Conservation (phyloP, 345 rosid genomes). For the Eucalyptus pauciflora region DNA sequence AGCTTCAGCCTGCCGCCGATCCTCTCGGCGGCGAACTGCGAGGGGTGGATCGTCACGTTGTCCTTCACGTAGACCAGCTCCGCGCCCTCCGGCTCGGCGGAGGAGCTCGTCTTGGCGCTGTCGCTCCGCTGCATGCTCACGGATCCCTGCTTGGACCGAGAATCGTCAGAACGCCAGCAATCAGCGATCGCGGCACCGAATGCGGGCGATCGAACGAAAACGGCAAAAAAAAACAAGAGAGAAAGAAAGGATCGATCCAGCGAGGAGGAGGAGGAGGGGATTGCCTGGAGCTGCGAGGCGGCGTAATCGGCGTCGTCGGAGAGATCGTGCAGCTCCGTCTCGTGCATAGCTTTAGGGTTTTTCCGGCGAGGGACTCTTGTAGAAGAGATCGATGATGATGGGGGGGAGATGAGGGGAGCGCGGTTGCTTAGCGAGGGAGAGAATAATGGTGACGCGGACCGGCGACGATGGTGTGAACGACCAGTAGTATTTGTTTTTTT, state of each 20-base stretch:
- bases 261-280: not conserved
- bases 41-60: constrained; percentile 85
- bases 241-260: not conserved
- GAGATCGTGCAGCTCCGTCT: constrained; percentile 75
- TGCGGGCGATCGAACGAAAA: not conserved
- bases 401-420: not conserved
- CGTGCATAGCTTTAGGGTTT: constrained; percentile 37
- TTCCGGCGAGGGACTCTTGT: not conserved
- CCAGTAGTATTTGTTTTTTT: not conserved
- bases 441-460: not conserved
- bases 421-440: not conserved
- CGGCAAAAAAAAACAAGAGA: not conserved
- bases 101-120: constrained; percentile 43
- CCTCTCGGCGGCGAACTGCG: constrained; percentile 83
- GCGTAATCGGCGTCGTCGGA: constrained; percentile 99
- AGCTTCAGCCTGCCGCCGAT: constrained; percentile 87
- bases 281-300: constrained; percentile 73
- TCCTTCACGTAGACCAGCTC: constrained; percentile 68
- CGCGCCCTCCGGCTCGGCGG: constrained; percentile 57
- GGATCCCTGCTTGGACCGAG: constrained; percentile 42
- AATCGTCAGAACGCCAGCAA: not conserved
- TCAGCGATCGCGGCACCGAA: not conserved
- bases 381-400: not conserved
- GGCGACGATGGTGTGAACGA: not conserved
- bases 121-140: constrained; percentile 57